Base-by-base conservation (phyloP, 805 yeast species). In the Barnettozyma pratensis region DNA sequence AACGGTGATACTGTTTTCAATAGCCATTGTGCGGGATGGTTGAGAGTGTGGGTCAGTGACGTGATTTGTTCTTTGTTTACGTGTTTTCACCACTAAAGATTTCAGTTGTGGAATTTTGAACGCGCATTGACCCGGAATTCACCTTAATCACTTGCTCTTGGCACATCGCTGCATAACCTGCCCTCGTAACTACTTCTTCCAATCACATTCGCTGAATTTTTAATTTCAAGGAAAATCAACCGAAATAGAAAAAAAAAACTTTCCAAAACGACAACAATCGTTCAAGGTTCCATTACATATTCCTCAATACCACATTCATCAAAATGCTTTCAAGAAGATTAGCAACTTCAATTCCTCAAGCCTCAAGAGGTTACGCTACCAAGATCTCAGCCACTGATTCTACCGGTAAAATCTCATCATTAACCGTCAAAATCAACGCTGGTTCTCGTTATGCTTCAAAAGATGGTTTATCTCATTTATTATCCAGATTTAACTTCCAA, bases 401-500 rank as follows among this genome's bases (percentile, higher is more conserved):
- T 35, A 74, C 83, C 44, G 82, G 87, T 47, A 76, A 80, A 59
- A 79, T 88, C 52, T 84, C 96, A 54, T 75, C 85, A 47, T 72
- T 94, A 50, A 77, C 91, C 47, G 88, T 92, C 51, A 83, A 85
- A 54, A 83, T 92, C 58, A 83, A 83, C 62, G 95, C 87, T 55
- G 98, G 98, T 57, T 80, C 97, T 49, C 85, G 94, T 68, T 77
- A 74, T 60, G 73, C 80, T 47, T 58, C 76, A 44, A 70, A 77
- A 54, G 83, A 91, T 48, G 99, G 98, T 72, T 71, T 85, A 57
- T 76, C 97, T 41, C 97, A 92, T 70, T 72, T 90, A 55, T 77
- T 91, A 63, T 80, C 92, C 63, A 80, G 89, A 69, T 90, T 81
- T 69, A 85, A 84, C 61, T 94, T 85, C 76, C 80, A 85, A 66